A percentile compares a stretch with the other conserved stretches of the same genome.
phyloP scores from a whole-genome alignment of 805 yeast genomes.

The Suhomyces kilbournensis region DNA sequence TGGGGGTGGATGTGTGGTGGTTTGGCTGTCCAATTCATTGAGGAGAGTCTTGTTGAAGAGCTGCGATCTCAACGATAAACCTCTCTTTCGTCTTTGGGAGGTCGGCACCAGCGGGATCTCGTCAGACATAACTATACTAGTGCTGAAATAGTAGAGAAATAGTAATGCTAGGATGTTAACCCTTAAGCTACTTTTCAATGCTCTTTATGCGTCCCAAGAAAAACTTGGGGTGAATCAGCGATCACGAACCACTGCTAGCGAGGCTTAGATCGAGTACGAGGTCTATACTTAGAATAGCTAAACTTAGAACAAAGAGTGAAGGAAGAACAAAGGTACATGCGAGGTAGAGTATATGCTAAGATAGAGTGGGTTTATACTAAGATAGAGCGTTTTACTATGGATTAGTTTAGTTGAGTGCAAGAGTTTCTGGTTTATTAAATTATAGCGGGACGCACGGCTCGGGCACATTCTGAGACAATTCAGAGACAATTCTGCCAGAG shows the following conservation, averaged over 20 bases:
- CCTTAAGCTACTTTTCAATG: no score
- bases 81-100: constrained; percentile 48
- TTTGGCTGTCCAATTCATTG: background rate
- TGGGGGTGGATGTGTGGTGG: background rate
- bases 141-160: no score
- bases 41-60: constrained; percentile 46
- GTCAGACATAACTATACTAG: background rate
- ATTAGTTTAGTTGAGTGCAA: no score
- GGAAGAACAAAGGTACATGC: no score
- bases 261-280: background rate
- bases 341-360: no score
- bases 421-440: no score
- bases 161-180: no score
- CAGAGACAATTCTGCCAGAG: background rate
- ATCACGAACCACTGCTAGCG: background rate
- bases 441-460: no score
- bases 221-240: background rate
- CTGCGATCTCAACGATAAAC: constrained; percentile 66
- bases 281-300: background rate
- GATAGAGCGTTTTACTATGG: no score
- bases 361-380: no score
- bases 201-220: background rate
- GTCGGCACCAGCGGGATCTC: background rate
- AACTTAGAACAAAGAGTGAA: background rate
- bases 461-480: no score